These are phyloP conservation scores for Diplodia sapinea DNA, from an alignment of 2,329 filamentous ascomycete genomes.

Conservation along the genomic window DNA sequence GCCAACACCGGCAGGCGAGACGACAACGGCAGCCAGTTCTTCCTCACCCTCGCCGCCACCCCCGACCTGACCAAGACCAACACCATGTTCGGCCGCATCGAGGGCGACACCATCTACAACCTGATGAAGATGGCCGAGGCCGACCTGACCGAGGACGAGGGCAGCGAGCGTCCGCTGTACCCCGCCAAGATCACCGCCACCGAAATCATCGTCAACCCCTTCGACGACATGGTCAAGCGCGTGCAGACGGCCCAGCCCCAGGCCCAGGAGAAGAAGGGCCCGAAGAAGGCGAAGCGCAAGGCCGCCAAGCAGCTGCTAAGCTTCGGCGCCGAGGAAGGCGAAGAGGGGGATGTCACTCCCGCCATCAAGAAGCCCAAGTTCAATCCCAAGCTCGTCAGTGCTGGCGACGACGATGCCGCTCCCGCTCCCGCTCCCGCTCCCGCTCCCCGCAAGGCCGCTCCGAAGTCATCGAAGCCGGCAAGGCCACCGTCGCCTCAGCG, in stretches of 20 bases:
- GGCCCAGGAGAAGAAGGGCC: constrained; percentile 52
- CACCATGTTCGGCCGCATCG: constrained; percentile 90
- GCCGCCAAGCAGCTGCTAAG: constrained; percentile 77
- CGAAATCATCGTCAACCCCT: constrained; percentile 81
- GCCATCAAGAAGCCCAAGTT: constrained; percentile 78
- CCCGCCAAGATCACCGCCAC: constrained; percentile 76
- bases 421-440: constrained; percentile 27
- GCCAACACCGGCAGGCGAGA: constrained; percentile 80
- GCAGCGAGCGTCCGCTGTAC: constrained; percentile 82
- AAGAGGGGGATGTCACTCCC: constrained; percentile 62
- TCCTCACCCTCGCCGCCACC: constrained; percentile 83
- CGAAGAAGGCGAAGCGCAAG: constrained; percentile 69
- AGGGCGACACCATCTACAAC: constrained; percentile 95
- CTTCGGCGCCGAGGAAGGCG: constrained; percentile 70
- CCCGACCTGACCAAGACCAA: constrained; percentile 88
- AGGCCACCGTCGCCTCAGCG: not conserved
- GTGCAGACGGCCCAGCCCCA: constrained; percentile 61
- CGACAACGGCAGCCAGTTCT: constrained; percentile 95
- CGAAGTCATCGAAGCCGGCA: constrained; percentile 9
- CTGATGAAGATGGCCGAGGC: constrained; percentile 90
- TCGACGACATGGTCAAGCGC: constrained; percentile 78
- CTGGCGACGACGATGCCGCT: constrained; percentile 52
- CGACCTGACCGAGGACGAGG: constrained; percentile 77
- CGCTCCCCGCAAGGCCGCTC: not conserved
- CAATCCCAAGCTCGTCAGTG: constrained; percentile 72